Evolutionary conservation across 2,329 filamentous ascomycete genomes (phyloP).

Genomic region (Arthrobotrys sphaeroides): DNA sequence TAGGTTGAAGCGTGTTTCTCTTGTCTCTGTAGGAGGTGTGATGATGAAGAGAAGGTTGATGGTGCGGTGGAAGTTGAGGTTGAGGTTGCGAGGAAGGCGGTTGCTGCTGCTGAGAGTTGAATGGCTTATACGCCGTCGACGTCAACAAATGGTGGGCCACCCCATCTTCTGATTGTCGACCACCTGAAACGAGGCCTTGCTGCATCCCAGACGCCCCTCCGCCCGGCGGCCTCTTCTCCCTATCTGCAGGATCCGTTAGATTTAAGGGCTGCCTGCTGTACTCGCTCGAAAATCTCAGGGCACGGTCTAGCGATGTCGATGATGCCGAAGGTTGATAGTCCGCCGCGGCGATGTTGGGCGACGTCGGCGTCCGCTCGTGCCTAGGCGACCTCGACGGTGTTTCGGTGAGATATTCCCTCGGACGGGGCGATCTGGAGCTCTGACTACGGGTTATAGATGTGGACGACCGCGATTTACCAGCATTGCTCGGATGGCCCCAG

Average conservation of each 20-base stretch:
- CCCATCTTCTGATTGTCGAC: slow-evolving; percentile 48
- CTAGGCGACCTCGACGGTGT: slow-evolving; percentile 42
- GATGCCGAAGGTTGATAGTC: slow-evolving; percentile 25
- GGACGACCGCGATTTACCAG: slow-evolving; percentile 49
- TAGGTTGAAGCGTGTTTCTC: slow-evolving; percentile 46
- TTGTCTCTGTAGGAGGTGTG: slow-evolving; percentile 30
- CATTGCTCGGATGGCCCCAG: slow-evolving; percentile 48
- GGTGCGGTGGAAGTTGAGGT: slow-evolving; percentile 15
- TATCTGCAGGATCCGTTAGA: slow-evolving; percentile 42
- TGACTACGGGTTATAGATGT: slow-evolving; percentile 52
- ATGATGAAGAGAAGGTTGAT: slow-evolving; percentile 14
- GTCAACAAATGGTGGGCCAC: slow-evolving; percentile 51
- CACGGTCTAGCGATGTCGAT: slow-evolving; percentile 48
- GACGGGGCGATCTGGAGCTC: slow-evolving; percentile 44
- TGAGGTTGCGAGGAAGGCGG: slow-evolving; percentile 1
- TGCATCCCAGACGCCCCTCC: slow-evolving; percentile 34
- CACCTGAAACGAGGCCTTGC: slow-evolving; percentile 51
- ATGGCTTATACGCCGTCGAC: slow-evolving; percentile 24
- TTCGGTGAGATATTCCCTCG: slow-evolving; percentile 50
- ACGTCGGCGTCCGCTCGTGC: slow-evolving; percentile 51
- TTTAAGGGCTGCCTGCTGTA: slow-evolving; percentile 50
- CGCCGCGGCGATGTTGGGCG: slow-evolving; percentile 33
- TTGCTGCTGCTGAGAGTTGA: slow-evolving; percentile 23
- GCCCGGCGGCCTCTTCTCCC: slow-evolving; percentile 40
- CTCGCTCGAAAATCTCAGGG: slow-evolving; percentile 48